phyloP scores from a whole-genome alignment of 257 asterid genomes.

The Ophiorrhiza pumila region DNA sequence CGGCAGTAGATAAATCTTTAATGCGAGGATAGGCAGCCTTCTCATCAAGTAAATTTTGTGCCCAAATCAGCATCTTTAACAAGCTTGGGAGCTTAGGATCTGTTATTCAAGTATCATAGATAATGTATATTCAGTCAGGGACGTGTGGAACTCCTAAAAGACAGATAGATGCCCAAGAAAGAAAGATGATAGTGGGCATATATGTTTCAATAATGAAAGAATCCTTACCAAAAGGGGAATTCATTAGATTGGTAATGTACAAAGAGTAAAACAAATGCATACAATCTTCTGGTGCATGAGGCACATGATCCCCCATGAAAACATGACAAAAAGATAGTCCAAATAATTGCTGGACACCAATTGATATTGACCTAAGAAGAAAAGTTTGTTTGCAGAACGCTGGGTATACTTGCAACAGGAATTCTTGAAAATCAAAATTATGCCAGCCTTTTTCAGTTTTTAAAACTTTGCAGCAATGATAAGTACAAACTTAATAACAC shows the following conservation, averaged over 20 bases:
- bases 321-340: neutral
- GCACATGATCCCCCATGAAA: neutral
- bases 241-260: neutral
- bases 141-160: neutral
- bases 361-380: neutral
- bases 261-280: neutral
- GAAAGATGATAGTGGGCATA: neutral
- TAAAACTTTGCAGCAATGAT: neutral
- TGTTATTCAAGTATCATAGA: conserved; percentile 29
- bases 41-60: conserved; percentile 71
- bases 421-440: neutral
- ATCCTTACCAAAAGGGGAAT: neutral
- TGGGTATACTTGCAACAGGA: neutral
- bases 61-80: conserved; percentile 77
- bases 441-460: neutral
- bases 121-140: neutral
- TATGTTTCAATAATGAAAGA: neutral
- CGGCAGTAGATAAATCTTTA: conserved; percentile 55
- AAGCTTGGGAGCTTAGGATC: conserved; percentile 93
- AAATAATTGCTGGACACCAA: neutral
- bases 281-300: neutral
- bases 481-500: neutral
- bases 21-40: conserved; percentile 79
- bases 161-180: neutral
- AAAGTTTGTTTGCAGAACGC: neutral